Evolutionary conservation across 495 filamentous ascomycete genomes (phyloP).

Genomic region (Neurospora tetrasperma): DNA sequence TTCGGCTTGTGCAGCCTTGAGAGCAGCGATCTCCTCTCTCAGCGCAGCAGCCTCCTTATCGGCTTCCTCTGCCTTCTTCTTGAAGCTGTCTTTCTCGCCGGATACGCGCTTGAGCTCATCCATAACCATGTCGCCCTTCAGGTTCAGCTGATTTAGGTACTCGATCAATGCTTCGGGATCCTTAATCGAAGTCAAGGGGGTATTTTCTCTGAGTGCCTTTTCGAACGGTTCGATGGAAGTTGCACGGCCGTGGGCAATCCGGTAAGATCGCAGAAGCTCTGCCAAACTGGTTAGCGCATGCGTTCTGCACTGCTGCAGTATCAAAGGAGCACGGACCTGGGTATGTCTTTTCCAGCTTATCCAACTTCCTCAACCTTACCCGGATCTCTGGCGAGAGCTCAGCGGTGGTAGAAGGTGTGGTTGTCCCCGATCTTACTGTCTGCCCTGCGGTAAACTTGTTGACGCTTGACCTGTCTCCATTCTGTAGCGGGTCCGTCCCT

Average conservation of each 20-base stretch:
- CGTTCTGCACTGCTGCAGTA: neutral
- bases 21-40: slow-evolving; percentile 28
- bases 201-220: slow-evolving; percentile 78
- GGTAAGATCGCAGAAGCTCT: slow-evolving; percentile 89
- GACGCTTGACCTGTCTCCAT: slow-evolving; percentile 4
- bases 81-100: slow-evolving; percentile 68
- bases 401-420: slow-evolving; percentile 15
- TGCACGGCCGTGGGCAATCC: slow-evolving; percentile 76
- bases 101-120: slow-evolving; percentile 87
- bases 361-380: slow-evolving; percentile 61
- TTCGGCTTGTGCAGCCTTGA: slow-evolving; percentile 23
- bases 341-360: slow-evolving; percentile 79
- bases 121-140: slow-evolving; percentile 81
- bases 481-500: neutral
- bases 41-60: slow-evolving; percentile 52
- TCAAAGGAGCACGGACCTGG: slow-evolving; percentile 47
- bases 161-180: slow-evolving; percentile 81
- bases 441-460: slow-evolving; percentile 7
- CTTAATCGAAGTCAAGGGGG: slow-evolving; percentile 75
- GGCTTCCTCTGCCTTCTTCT: slow-evolving; percentile 60
- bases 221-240: slow-evolving; percentile 87
- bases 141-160: slow-evolving; percentile 81
- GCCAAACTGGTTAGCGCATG: neutral
- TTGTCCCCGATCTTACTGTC: neutral
- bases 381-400: slow-evolving; percentile 69